Evolutionary conservation across 2,329 filamentous ascomycete genomes (phyloP), one percentile per base, ranked within the genome.

Genomic region (Cryoendolithus antarcticus): DNA sequence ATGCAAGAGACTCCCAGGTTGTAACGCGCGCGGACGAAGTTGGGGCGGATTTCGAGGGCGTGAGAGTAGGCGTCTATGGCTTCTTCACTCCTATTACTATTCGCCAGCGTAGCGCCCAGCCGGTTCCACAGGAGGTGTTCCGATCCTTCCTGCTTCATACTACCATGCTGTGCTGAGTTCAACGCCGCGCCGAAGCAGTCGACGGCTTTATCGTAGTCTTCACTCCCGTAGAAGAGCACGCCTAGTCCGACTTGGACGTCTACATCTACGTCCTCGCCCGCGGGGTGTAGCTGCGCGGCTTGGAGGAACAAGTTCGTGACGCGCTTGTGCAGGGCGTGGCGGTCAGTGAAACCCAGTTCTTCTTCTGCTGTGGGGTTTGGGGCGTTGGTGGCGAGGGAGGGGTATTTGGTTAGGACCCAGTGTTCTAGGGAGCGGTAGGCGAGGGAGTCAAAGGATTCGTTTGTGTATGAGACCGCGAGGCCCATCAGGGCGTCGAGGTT

Each of bases 171-270:
- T 1, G 84, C 86, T 15, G 78, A 85, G 43, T 85, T 83, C 15
- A 98, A 75, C 1, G 93, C 89, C 1, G 89, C 80, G 40, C 82
- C 83, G 74, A 98, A 98, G 70, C 93, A 98, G 67, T 98, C 91
- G 30, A 98, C 89, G 0, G 91, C 91, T 67, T 98, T 98, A 59
- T 91, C 85, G 66, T 95, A 96, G 58, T 96, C 89, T 63, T 98
- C 91, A 24, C 85, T 86, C 37, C 89, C 91, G 64, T 98, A 98
- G 67, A 98, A 96, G 10, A 98, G 74, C 4, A 98, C 91, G 29
- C 93, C 93, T 1, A 98, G 72, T 1, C 91, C 91, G 42, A 98
- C 91, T 63, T 98, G 93, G 6, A 98, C 91, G 58, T 98, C 91
- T 0, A 91, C 91, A 56, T 98, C 93, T 83, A 98, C 96, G 55